These are phyloP conservation scores for Zelopaecilomyces penicillatus DNA, from an alignment of 2,329 filamentous ascomycete species.

Conservation along the genomic window DNA sequence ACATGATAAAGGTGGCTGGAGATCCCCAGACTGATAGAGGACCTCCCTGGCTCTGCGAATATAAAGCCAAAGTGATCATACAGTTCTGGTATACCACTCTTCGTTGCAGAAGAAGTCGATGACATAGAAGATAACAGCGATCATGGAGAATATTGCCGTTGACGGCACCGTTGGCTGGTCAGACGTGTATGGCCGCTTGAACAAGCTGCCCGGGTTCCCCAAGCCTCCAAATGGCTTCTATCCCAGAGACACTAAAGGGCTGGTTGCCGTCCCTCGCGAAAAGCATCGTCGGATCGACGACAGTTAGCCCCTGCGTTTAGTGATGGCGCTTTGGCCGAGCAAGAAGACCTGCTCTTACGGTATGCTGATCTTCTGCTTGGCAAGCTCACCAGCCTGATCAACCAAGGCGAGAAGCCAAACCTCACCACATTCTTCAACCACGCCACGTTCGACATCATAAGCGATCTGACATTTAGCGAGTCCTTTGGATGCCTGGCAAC, in stretches of 20 bases:
- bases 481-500: conserved; percentile 28
- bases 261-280: conserved; percentile 10
- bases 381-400: conserved; percentile 11
- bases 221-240: conserved; percentile 1
- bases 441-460: conserved; percentile 31
- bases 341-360: conserved; percentile 18
- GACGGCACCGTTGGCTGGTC: conserved; percentile 24
- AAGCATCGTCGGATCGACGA: conserved; percentile 14
- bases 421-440: conserved; percentile 28
- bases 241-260: conserved; percentile 8
- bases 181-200: conserved; percentile 20
- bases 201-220: conserved; percentile 11
- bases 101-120: too few relatives aligned
- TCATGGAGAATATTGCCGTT: too few relatives aligned
- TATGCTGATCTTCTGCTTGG: conserved; percentile 19
- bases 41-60: too few relatives aligned
- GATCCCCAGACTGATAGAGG: too few relatives aligned
- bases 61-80: too few relatives aligned
- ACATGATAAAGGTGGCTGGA: too few relatives aligned
- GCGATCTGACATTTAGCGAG: conserved; percentile 33
- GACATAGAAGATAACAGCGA: too few relatives aligned
- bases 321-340: conserved; percentile 20
- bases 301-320: conserved; percentile 23
- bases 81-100: too few relatives aligned
- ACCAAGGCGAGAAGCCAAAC: conserved; percentile 8